A percentile compares a stretch with the other conserved stretches of the same genome.
phyloP scores from a whole-genome alignment of 2,329 filamentous ascomycete genomes.

The Apiospora rasikravindrae region DNA sequence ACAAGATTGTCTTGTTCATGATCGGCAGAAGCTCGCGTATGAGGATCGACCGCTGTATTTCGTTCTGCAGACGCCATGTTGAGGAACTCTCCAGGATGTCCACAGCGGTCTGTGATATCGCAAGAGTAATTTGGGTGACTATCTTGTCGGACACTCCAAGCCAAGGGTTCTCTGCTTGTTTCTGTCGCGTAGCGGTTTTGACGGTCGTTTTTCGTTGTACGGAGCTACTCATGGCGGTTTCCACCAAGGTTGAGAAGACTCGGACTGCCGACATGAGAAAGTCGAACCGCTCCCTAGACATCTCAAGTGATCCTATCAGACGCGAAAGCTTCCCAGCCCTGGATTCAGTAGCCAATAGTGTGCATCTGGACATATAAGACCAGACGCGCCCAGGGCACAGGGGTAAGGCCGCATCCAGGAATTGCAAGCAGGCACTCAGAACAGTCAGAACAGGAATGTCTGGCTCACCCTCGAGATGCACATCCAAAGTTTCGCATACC shows the following conservation, averaged over 20 bases:
- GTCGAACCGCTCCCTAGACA: conserved; percentile 75
- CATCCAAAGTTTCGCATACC: conserved; percentile 84
- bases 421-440: conserved; percentile 74
- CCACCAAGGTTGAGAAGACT: conserved; percentile 76
- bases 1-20: conserved; percentile 73
- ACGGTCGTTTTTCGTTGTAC: conserved; percentile 67
- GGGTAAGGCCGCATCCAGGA: conserved; percentile 74
- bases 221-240: conserved; percentile 74
- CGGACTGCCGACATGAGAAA: conserved; percentile 76
- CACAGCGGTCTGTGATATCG: conserved; percentile 76
- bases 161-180: conserved; percentile 59
- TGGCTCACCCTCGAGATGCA: conserved; percentile 65
- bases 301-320: conserved; percentile 82
- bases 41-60: conserved; percentile 71
- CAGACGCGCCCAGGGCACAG: conserved; percentile 85
- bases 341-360: conserved; percentile 77
- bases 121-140: conserved; percentile 72
- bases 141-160: conserved; percentile 80
- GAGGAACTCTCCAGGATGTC: conserved; percentile 86
- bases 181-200: conserved; percentile 54
- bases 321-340: conserved; percentile 77
- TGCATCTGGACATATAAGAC: conserved; percentile 85
- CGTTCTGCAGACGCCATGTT: conserved; percentile 80
- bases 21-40: conserved; percentile 70
- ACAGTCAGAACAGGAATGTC: conserved; percentile 71